Evolutionary conservation across 2,329 filamentous ascomycete genomes (phyloP), one percentile per base, ranked within the genome.

Genomic region (Arthrobotrys megalospora): DNA sequence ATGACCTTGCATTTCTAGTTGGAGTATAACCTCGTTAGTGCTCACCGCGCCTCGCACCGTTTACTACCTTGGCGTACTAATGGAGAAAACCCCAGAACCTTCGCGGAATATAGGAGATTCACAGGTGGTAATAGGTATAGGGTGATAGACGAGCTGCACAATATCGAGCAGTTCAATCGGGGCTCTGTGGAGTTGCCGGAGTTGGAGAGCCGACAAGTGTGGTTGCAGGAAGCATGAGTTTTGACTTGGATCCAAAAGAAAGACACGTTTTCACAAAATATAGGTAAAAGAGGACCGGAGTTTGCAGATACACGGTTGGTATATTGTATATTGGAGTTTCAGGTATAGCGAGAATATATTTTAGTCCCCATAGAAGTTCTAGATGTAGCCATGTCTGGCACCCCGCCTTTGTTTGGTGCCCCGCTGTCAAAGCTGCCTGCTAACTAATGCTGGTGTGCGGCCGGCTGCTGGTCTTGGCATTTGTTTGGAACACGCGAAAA

Each of bases 401-500:
- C 52, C 52, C 52, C 52, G 32, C 52, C 32, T 58, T 28, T 58
- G 16, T 10, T 6, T 16, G n/a, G 32, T 58, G 32, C 52, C 52
- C 52, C 52, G 52, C 50, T 28, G 50, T 21, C 12, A 16, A 16
- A 10, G 16, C 53, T 38, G 52, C 14, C 38, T 36, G 52, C 21
- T 58, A 19, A 11, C 19, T 48, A 48, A n/a, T n/a, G 41, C 5
- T 28, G 24, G 24, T n/a, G 41, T 52, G 52, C 36, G 52, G 36
- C 34, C 41, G 55, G 16, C 32, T 2, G 16, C 6, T 66, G 32
- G 63, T 64, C 75, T 78, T 78, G 75, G 75, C 75, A 34, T 19
- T 55, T 78, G 67, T 78, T 78, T 78, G 48, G 67, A 53, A 78
- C 75, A 43, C 55, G 75, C 73, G 73, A 78, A 70, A 72, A 68